Evolutionary conservation across 139 green algal species (phyloP), one percentile per base, ranked within the genome.

Genomic region (Chlorella sp.): DNA sequence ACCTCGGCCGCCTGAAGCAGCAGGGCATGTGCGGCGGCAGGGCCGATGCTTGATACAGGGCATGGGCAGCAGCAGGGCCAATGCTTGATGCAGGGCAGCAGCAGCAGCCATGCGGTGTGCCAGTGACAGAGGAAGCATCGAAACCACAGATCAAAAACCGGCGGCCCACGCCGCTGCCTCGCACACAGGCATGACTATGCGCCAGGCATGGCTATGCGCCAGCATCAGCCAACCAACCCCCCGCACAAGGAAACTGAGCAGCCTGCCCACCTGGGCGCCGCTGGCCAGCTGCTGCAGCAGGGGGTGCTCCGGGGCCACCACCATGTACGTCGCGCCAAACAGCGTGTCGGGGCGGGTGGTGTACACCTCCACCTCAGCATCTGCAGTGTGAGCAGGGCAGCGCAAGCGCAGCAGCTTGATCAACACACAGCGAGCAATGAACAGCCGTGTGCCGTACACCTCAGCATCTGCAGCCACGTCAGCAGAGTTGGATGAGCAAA

Each of bases 321-420:
- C 95, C 89, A 99, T 90, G 90, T 99, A 99, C 26, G 96, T 99
- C 17, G 92, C 96, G 8, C 97, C 97, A 88, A 98, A 98, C 17
- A 99, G 90, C 4, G 97, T 99, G 92, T 99, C 97, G 3, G 97
- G 96, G 0, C 97, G 89, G 0, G 97, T 98, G 73, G 96, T 98
- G 92, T 94, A 98, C 14, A 97, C 94, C 38, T 93, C 82, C 60
- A 98, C 82, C 43, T 80, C 58, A 28, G 76, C 76, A 72, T 82
- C 76, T 76, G 69, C 69, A 26, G 34, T 19, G 20, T 65, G 20
- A 65, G 56, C 56, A 22, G 9, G 3, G 20, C 56, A 28, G 56
- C 28, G 62, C 20, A 67, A 40, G 28, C 5, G 62, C 7, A 30
- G 62, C 34, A 20, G 56, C 56, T 65, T 65, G 56, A 65, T n/a